Base-by-base conservation (phyloP, 2,329 filamentous ascomycete genomes). In the Fusarium metavorans region DNA sequence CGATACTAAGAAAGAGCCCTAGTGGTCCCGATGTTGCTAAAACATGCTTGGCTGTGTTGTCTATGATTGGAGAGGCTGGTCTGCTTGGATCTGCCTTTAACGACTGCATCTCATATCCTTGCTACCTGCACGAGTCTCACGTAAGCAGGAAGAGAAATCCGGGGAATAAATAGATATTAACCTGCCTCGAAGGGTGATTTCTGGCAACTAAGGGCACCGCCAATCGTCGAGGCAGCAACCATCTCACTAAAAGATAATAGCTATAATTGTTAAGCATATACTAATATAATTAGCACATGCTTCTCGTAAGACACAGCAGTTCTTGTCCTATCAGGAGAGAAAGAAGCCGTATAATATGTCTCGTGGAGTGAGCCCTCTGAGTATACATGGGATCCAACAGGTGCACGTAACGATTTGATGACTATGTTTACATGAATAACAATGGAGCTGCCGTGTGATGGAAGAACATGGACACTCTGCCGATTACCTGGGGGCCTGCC, bases 51-150 rank as follows among this genome's bases (percentile, higher is more conserved):
- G 18, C 27, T 20, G 30, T 37, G n/a, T 35, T 57, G 27, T 23
- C 14, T 20, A 37, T 57, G 27, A n/a, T 37, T 18, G 54, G 54
- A n/a, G 54, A 57, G 23, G 37, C 25, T 34, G 57, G 67, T 9
- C 67, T 64, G 7, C 57, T 43, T 6, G 58, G 63, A 25, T 66
- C 63, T 5, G 64, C 59, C 34, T 67, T 70, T 4, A 70, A 27
- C n/a, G 68, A 70, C 52, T 67, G 68, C 67, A 70, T 67, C 67
- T 67, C 67, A 30, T 6, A 70, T 57, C 23, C 67, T 65, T 3
- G 64, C n/a, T 3, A 67, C 64, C 64, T 70, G 20, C 11, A 35
- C 8, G 8, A n/a, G 32, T 27, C 16, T 54, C n/a, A 30, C 16
- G 27, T 54, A 13, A 54, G 48, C 48, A 32, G 30, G 48, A 20